Conservation (phyloP, 352 stramenopile species). For the Halophytophthora batemanensis region DNA sequence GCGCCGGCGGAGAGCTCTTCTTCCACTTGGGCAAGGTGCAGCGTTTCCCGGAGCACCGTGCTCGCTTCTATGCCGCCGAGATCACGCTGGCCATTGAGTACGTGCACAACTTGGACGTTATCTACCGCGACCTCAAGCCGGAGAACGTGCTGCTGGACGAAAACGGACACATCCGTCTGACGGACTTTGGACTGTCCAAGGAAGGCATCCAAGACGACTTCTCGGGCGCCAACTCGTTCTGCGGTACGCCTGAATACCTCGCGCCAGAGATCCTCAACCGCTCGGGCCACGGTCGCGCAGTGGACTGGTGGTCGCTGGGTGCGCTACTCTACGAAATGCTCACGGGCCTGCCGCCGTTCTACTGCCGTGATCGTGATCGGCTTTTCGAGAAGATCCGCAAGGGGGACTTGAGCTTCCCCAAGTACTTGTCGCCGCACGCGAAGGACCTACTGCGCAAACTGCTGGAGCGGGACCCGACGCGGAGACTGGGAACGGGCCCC, state of each 20-base stretch:
- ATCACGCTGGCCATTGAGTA: constrained; percentile 96
- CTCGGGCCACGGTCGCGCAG: constrained; percentile 93
- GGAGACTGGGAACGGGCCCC: constrained; percentile 91
- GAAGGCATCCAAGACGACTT: constrained; percentile 90
- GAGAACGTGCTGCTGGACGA: constrained; percentile 98
- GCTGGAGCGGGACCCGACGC: constrained; percentile 92
- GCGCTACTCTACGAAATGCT: constrained; percentile 88
- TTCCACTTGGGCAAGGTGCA: constrained; percentile 92
- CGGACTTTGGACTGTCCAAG: constrained; percentile 96
- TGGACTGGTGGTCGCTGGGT: constrained; percentile 98
- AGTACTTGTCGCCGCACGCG: constrained; percentile 86
- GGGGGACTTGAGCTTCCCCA: constrained; percentile 94
- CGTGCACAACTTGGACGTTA: constrained; percentile 93
- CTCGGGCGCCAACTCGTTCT: constrained; percentile 96
- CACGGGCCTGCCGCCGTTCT: constrained; percentile 88
- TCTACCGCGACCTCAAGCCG: constrained; percentile 97
- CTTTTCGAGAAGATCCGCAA: constrained; percentile 98
- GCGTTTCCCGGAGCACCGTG: constrained; percentile 93
- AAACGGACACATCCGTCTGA: constrained; percentile 96
- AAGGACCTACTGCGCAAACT: constrained; percentile 88
- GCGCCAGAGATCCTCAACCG: constrained; percentile 98
- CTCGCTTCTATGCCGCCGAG: constrained; percentile 96
- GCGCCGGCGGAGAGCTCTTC: constrained; percentile 94
- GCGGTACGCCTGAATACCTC: constrained; percentile 98
- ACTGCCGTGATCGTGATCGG: constrained; percentile 93